Evolutionary conservation across 768 basidiomycete species (phyloP).

Genomic region (Rhodocollybia butyracea): DNA sequence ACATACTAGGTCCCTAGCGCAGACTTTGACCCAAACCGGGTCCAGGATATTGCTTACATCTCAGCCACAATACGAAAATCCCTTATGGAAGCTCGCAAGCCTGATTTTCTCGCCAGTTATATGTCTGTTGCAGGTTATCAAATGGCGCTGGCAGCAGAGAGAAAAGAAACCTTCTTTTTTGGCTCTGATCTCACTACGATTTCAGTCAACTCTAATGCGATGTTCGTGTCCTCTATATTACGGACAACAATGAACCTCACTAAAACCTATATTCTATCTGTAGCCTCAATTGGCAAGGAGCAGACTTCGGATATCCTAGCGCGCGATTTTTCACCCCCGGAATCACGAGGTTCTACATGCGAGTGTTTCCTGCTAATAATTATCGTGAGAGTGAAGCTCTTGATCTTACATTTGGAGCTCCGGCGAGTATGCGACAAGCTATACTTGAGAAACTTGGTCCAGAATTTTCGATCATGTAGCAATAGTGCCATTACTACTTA

Average conservation of each 20-base stretch:
- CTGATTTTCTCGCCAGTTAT: conserved; percentile 15
- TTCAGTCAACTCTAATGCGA: conserved; percentile 19
- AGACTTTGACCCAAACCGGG: neutral
- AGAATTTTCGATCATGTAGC: conserved; percentile 10
- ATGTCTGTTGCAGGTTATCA: conserved; percentile 14
- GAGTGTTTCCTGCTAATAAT: conserved; percentile 21
- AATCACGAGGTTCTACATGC: conserved; percentile 15
- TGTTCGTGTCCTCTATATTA: conserved; percentile 10
- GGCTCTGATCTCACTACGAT: conserved; percentile 7
- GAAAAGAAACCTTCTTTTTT: conserved; percentile 15
- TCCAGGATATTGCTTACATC: conserved; percentile 12
- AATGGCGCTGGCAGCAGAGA: conserved; percentile 18
- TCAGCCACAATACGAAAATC: conserved; percentile 16
- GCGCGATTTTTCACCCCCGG: conserved; percentile 16
- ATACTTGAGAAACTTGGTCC: conserved; percentile 14
- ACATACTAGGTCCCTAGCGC: neutral
- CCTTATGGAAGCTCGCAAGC: conserved; percentile 12
- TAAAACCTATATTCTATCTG: neutral
- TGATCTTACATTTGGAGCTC: conserved; percentile 17
- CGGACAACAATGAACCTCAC: no score
- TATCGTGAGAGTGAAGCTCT: conserved; percentile 6
- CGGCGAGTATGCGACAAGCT: conserved; percentile 13
- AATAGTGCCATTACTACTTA: no score
- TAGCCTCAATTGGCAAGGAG: conserved; percentile 1
- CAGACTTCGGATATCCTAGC: conserved; percentile 1